phyloP scores from a whole-genome alignment of 805 yeast species.

The Candida cerambycidarum region DNA sequence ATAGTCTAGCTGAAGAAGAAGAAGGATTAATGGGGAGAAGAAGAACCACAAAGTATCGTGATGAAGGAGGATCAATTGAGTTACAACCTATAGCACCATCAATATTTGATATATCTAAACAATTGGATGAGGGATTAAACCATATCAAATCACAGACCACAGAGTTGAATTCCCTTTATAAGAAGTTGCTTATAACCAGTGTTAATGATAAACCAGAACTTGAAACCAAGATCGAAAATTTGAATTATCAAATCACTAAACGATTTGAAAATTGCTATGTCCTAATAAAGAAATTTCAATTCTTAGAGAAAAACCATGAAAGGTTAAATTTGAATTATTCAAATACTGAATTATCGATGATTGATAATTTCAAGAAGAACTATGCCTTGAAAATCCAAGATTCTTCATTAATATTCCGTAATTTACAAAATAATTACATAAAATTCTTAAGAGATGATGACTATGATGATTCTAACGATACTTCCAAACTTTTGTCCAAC shows the following conservation, averaged over 20 bases:
- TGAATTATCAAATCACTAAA: slow-evolving; percentile 73
- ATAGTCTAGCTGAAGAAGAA: slow-evolving; percentile 51
- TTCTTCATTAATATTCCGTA: slow-evolving; percentile 72
- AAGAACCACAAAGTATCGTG: slow-evolving; percentile 24
- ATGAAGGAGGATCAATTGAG: slow-evolving; percentile 32
- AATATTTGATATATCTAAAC: slow-evolving; percentile 69
- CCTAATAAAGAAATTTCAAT: slow-evolving; percentile 64
- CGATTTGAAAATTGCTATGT: slow-evolving; percentile 77
- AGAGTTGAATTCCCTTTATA: slow-evolving; percentile 67
- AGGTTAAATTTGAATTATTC: slow-evolving; percentile 39
- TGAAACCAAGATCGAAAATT: slow-evolving; percentile 74
- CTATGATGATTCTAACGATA: slow-evolving; percentile 23
- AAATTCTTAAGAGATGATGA: slow-evolving; percentile 82
- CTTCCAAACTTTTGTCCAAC: slow-evolving; percentile 5
- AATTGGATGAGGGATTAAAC: slow-evolving; percentile 62
- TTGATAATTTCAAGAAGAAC: slow-evolving; percentile 77
- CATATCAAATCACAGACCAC: slow-evolving; percentile 55
- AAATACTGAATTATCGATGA: slow-evolving; percentile 58
- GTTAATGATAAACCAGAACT: slow-evolving; percentile 76
- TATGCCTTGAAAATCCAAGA: slow-evolving; percentile 86
- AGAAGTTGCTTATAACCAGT: slow-evolving; percentile 82
- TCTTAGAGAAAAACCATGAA: slow-evolving; percentile 39
- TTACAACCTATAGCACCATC: slow-evolving; percentile 72
- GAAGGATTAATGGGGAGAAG: slow-evolving; percentile 53
- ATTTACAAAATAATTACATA: slow-evolving; percentile 85